These are phyloP conservation scores for Xylaria scruposa DNA, from an alignment of 495 filamentous ascomycete species.

Conservation along the genomic window DNA sequence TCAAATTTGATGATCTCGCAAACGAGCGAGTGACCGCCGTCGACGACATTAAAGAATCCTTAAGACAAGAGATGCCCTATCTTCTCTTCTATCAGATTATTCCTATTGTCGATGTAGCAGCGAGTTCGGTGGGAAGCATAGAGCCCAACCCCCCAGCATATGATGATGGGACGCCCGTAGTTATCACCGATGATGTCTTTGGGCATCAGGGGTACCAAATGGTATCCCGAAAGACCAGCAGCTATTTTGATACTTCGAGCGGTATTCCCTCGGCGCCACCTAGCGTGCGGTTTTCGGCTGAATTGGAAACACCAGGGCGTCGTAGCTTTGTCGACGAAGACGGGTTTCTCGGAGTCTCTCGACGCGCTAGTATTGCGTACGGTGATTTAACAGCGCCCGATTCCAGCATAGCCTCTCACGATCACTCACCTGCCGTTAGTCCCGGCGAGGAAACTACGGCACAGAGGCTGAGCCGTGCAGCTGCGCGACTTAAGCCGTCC, in stretches of 20 bases:
- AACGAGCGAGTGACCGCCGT: conserved; percentile 69
- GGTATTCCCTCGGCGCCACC: conserved; percentile 39
- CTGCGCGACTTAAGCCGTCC: conserved; percentile 61
- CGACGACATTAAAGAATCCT: conserved; percentile 73
- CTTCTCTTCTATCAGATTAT: conserved; percentile 94
- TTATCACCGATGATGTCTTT: conserved; percentile 30
- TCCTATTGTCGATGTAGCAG: conserved; percentile 75
- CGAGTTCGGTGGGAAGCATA: conserved; percentile 60
- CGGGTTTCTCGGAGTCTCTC: conserved; percentile 44
- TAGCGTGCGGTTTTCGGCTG: conserved; percentile 51
- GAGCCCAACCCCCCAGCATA: conserved; percentile 62
- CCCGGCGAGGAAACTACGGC: conserved; percentile 59
- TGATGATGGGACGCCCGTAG: conserved; percentile 53
- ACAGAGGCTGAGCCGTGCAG: conserved; percentile 63
- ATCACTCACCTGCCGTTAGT: conserved; percentile 46
- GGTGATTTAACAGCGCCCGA: conserved; percentile 53
- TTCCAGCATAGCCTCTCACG: conserved; percentile 44
- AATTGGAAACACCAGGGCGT: conserved; percentile 43
- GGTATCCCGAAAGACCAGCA: conserved; percentile 46
- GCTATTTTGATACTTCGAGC: conserved; percentile 48
- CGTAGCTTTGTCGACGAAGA: conserved; percentile 48
- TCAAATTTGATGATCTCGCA: conserved; percentile 88
- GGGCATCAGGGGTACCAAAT: conserved; percentile 33
- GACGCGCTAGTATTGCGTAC: conserved; percentile 55
- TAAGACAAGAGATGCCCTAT: conserved; percentile 89